A percentile compares a stretch with the other conserved stretches of the same genome.
phyloP scores from a whole-genome alignment of 1,284 basidiomycete genomes.

The Puccinia polysora region DNA sequence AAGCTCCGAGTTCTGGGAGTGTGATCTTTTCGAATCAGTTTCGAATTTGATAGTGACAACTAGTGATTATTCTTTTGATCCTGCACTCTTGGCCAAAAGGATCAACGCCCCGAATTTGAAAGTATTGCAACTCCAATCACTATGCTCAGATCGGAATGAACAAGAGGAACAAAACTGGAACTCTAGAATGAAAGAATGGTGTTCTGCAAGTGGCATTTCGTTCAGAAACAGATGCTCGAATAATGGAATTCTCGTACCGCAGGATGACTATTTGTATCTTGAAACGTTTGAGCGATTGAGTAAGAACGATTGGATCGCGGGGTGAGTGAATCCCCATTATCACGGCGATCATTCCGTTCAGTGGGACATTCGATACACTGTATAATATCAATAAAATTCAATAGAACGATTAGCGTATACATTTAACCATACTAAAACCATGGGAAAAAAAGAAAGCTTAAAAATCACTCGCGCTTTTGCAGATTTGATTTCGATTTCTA shows the following conservation, averaged over 20 bases:
- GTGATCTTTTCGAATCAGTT: not conserved
- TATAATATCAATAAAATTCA: too few relatives aligned
- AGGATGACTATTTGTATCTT: constrained; percentile 26
- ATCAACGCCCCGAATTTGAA: constrained; percentile 15
- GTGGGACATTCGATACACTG: too few relatives aligned
- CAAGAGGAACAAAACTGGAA: constrained; percentile 1
- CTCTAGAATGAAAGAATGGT: constrained; percentile 8
- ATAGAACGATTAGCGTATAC: too few relatives aligned
- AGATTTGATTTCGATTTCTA: too few relatives aligned
- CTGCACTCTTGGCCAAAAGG: not conserved
- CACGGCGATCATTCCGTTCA: too few relatives aligned
- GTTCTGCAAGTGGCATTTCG: not conserved
- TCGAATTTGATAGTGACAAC: constrained; percentile 17
- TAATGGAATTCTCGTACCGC: constrained; percentile 1
- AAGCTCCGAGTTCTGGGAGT: constrained; percentile 11
- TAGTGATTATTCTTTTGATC: constrained; percentile 14
- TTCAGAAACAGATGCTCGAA: constrained; percentile 10
- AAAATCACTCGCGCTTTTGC: too few relatives aligned
- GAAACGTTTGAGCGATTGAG: not conserved
- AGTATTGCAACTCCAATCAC: constrained; percentile 22
- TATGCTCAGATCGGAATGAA: constrained; percentile 10
- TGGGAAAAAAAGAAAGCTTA: too few relatives aligned
- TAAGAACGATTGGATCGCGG: too few relatives aligned
- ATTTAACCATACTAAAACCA: too few relatives aligned
- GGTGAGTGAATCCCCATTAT: too few relatives aligned